Evolutionary conservation across 2,329 filamentous ascomycete genomes (phyloP), one percentile per base, ranked within the genome.

Genomic region (Neonectria hederae): DNA sequence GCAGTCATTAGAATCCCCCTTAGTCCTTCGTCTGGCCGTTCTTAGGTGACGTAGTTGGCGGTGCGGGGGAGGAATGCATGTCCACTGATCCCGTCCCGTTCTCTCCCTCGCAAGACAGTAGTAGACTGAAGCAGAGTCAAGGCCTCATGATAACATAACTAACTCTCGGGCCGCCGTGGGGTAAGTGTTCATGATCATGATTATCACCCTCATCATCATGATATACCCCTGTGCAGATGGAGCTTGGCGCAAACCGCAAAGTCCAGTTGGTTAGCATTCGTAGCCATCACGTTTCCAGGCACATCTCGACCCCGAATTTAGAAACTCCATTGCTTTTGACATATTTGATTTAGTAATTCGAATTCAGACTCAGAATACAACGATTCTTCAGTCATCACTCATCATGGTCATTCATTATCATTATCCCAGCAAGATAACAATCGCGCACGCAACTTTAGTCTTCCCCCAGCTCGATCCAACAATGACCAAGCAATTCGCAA

Each of bases 391-490:
- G 70, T 72, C 74, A 70, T 76, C 69, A 75, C 68, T 75, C 74
- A 74, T 76, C 59, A 76, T 65, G 64, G 66, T 76, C 74, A 58
- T 76, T 74, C 69, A 74, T 69, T 74, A 74, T 76, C 74, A 69
- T 76, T 68, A 76, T 75, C 68, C 73, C 63, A 74, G 76, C 68
- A 67, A 69, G 59, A 55, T 55, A 67, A 65, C 43, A 67, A 59
- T 52, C 52, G 52, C 56, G 54, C 48, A 28, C 48, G 35, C n/a
- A 43, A n/a, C 5, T 54, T 35, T 55, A 40, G 19, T 28, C 46
- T 21, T 56, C 32, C 49, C 35, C 43, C 40, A 24, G 14, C 53
- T 43, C 19, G 10, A 46, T 14, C 38, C 43, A 49, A 26, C 38
- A 56, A 51, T 5, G 49, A 51, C 63, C 46, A 45, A 57, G 59